Percentiles rank a stretch among this genome's conserved stretches.
Conservation (phyloP, 768 basidiomycete species). For the Pholiota conissans region DNA sequence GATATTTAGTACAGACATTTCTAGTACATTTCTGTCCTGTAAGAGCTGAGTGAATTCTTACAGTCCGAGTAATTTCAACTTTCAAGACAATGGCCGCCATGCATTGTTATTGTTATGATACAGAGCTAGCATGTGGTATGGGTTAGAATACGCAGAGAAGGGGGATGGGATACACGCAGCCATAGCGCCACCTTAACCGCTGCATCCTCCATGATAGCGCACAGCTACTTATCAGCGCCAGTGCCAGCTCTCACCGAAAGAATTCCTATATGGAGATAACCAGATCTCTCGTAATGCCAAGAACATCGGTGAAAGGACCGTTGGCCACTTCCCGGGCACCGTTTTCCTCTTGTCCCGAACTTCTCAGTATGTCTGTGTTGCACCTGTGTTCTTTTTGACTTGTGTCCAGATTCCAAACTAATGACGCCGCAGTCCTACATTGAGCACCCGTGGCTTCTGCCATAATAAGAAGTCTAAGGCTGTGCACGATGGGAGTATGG, state of each 20-base stretch:
- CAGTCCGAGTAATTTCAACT: too few relatives aligned
- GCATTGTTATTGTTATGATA: too few relatives aligned
- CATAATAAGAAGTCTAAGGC: neutral
- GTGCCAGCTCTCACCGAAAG: neutral
- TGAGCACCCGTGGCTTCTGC: neutral
- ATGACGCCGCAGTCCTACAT: neutral
- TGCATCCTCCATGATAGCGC: neutral
- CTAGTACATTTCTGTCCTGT: too few relatives aligned
- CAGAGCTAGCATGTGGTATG: too few relatives aligned
- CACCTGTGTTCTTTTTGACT: too few relatives aligned
- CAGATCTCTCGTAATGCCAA: slow-evolving; percentile 1
- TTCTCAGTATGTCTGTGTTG: too few relatives aligned
- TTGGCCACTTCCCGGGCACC: neutral
- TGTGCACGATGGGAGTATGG: neutral
- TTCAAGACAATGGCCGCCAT: too few relatives aligned
- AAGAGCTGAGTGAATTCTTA: too few relatives aligned
- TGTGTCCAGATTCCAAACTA: too few relatives aligned
- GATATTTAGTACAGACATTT: too few relatives aligned
- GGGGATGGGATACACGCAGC: too few relatives aligned
- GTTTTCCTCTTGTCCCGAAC: neutral
- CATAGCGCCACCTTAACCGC: neutral
- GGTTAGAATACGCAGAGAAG: too few relatives aligned
- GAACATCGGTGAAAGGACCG: neutral
- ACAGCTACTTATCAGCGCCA: neutral
- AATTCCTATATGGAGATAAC: neutral